phyloP scores from a whole-genome alignment of 176 grass and related monocot genomes.

The Avena eriantha region DNA sequence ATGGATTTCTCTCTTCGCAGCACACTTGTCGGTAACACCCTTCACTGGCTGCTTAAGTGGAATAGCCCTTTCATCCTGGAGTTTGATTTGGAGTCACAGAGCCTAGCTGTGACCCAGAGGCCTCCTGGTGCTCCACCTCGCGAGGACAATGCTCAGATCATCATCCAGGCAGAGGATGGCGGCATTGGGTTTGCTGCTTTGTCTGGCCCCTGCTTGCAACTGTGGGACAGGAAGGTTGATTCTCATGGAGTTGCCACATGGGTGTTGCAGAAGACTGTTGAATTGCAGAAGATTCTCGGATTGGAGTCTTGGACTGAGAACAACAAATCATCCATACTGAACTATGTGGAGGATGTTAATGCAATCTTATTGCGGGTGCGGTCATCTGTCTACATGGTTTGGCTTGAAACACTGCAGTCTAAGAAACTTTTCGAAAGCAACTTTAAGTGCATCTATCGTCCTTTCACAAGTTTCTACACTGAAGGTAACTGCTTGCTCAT shows the following conservation, averaged over 20 bases:
- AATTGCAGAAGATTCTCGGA: conserved; percentile 8
- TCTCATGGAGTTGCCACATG: background rate
- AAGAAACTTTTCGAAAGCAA: background rate
- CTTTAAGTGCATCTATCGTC: background rate
- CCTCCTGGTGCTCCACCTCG: background rate
- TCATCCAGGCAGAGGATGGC: background rate
- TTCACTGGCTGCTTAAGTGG: background rate
- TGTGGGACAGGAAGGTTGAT: background rate
- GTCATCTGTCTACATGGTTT: background rate
- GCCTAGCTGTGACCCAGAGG: background rate
- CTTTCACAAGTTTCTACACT: conserved; percentile 19
- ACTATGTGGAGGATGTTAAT: background rate
- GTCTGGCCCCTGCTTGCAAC: background rate
- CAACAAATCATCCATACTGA: background rate
- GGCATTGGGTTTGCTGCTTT: background rate
- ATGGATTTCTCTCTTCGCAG: background rate
- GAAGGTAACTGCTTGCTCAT: conserved; percentile 5
- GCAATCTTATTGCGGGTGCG: background rate
- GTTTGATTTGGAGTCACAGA: background rate
- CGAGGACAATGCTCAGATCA: background rate
- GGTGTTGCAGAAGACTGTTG: background rate
- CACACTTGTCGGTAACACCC: background rate
- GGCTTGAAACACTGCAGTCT: background rate
- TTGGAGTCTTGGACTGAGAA: background rate
- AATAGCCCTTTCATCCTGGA: background rate